phyloP scores from a whole-genome alignment of 2,329 filamentous ascomycete genomes.

The Rhynchosporium secalis region DNA sequence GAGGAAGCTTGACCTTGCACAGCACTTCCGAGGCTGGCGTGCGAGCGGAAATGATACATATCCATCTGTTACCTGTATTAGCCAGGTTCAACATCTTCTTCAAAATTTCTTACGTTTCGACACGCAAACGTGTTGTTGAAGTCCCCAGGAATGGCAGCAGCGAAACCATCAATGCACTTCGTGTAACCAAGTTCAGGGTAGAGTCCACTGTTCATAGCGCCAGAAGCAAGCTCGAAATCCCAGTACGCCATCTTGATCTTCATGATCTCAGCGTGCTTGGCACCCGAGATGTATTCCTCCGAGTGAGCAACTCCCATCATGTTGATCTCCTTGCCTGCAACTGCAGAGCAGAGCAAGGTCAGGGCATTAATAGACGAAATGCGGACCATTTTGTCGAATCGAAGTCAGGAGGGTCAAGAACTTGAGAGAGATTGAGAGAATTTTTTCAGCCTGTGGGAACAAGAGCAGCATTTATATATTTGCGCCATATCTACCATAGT shows the following conservation, averaged over 20 bases:
- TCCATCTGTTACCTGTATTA: slow-evolving; percentile 38
- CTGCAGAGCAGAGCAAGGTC: slow-evolving; percentile 10
- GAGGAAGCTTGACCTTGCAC: slow-evolving; percentile 37
- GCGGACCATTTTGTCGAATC: slow-evolving; percentile 7
- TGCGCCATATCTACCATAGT: background rate
- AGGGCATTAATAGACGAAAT: slow-evolving; percentile 1
- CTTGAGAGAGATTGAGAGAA: slow-evolving; percentile 12
- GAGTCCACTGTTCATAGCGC: slow-evolving; percentile 5
- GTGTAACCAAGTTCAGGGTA: slow-evolving; percentile 11
- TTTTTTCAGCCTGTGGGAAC: background rate
- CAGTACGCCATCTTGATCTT: slow-evolving; percentile 13
- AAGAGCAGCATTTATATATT: slow-evolving; percentile 8
- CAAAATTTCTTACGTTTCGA: slow-evolving; percentile 40
- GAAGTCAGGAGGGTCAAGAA: background rate
- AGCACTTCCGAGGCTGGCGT: slow-evolving; percentile 52
- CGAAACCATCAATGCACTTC: slow-evolving; percentile 17
- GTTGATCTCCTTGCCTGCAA: slow-evolving; percentile 12
- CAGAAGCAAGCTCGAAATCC: slow-evolving; percentile 10
- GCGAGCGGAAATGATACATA: slow-evolving; percentile 56
- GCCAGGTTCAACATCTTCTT: background rate
- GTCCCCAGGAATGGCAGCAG: slow-evolving; percentile 20
- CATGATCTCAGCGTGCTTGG: slow-evolving; percentile 12
- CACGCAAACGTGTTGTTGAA: slow-evolving; percentile 42
- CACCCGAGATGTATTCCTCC: slow-evolving; percentile 10
- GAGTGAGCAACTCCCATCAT: slow-evolving; percentile 9